phyloP scores from a whole-genome alignment of 2,329 filamentous ascomycete species.

The Fusarium neocosmosporiellum region DNA sequence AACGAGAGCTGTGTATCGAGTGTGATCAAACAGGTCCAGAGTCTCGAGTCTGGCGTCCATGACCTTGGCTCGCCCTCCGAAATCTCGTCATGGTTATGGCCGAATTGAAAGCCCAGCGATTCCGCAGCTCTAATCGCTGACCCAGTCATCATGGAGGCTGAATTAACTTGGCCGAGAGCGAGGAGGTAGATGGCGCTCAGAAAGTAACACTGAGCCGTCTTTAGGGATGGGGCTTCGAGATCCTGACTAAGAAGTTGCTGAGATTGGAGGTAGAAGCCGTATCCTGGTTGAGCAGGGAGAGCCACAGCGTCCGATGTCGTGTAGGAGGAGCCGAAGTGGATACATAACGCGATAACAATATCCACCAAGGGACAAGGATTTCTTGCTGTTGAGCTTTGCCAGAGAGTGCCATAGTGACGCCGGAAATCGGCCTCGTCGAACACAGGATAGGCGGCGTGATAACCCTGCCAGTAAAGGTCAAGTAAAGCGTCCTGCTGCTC shows the following conservation, averaged over 20 bases:
- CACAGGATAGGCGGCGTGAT: constrained; percentile 55
- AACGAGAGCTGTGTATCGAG: constrained; percentile 35
- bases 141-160: constrained; percentile 31
- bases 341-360: constrained; percentile 62
- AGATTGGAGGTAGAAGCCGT: constrained; percentile 55
- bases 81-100: background rate
- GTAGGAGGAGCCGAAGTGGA: constrained; percentile 56
- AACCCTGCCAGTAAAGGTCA: constrained; percentile 60
- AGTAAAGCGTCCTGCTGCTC: constrained; percentile 61
- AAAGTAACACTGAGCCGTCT: constrained; percentile 59
- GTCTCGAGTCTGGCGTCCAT: background rate
- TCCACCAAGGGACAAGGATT: constrained; percentile 62
- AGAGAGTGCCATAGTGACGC: constrained; percentile 39
- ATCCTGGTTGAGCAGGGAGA: constrained; percentile 55
- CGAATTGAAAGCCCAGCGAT: constrained; percentile 33
- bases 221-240: constrained; percentile 57
- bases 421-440: constrained; percentile 38
- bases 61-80: background rate
- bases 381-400: constrained; percentile 40
- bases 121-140: constrained; percentile 30
- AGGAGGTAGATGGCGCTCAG: constrained; percentile 57
- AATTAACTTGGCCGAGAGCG: constrained; percentile 22
- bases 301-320: constrained; percentile 28
- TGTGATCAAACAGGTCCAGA: constrained; percentile 37
- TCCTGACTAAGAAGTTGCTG: constrained; percentile 55